Evolutionary conservation across 305 asterid species (phyloP), one percentile per base, ranked within the genome.

Genomic region (Plantago coronopus): DNA sequence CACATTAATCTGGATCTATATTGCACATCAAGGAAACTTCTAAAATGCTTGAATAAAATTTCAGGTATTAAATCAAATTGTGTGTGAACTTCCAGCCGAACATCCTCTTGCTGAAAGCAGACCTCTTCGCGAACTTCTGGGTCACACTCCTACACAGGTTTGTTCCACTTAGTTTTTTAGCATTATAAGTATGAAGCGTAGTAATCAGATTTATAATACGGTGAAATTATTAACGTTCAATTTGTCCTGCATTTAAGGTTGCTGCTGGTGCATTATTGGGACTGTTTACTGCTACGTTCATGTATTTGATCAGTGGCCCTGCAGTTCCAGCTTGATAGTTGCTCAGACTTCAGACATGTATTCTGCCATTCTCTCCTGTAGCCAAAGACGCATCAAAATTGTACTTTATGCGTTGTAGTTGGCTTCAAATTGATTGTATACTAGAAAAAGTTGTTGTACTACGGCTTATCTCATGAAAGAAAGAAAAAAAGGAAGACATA

Each of bases 71-170:
- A 89, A 89, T 76, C 97, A 89, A 77, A 89, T 94, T 51, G 84
- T 94, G 43, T 89, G 79, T 62, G 96, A 84, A 78, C 99, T 89
- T 77, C 99, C 97, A 20, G 78, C 89, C 23, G 97, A 86, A 68
- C 99, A 94, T 74, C 99, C 99, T 81, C 95, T 89, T 61, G 83
- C 99, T 37, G 96, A 89, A 80, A 85, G 78, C 74, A 78, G 84
- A 62, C 99, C 97, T 34, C 77, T 94, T 16, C 89, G 83, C 12
- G 99, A 94, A 79, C 95, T 94, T 81, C 95, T 94, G 60, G 97
- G 97, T 54, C 97, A 94, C 74, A 89, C 97, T 0, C 96, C 95
- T 48, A 84, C 95, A 57, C 97, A 93, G 97, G 99, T 93, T 70
- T 16, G 3, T 42, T 56, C 50, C n/a, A 43, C 49, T 34, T 37